phyloP scores from a whole-genome alignment of 345 rosid species.

The Lepidium africanum region DNA sequence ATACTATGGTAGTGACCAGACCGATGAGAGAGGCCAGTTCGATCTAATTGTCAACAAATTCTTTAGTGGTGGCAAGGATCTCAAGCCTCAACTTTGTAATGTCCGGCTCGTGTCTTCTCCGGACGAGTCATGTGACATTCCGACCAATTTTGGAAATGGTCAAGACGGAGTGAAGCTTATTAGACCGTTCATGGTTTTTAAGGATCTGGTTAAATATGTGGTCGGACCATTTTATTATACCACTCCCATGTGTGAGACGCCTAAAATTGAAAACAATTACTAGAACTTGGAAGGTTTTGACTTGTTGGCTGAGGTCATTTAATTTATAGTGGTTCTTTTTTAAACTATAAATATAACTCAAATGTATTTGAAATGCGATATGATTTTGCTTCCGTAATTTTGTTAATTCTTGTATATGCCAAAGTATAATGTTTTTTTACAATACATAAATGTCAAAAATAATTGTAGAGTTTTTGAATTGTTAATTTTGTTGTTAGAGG shows the following conservation, averaged over 20 bases:
- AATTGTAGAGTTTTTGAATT: not conserved
- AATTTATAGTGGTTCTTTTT: not conserved
- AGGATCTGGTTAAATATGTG: conserved; percentile 36
- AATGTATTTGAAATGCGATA: not conserved
- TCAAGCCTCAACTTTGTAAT: conserved; percentile 38
- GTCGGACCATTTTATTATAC: conserved; percentile 58
- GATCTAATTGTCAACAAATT: conserved; percentile 37
- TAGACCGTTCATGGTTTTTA: conserved; percentile 37
- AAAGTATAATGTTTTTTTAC: not conserved
- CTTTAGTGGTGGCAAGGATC: conserved; percentile 42
- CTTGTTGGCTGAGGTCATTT: not conserved
- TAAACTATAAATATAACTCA: not conserved
- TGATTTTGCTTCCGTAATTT: conserved; percentile 5
- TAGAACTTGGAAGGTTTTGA: conserved; percentile 12
- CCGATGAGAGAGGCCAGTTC: conserved; percentile 53
- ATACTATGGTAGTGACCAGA: conserved; percentile 53
- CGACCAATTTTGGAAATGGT: conserved; percentile 63
- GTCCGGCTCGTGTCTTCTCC: conserved; percentile 69
- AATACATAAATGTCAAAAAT: not conserved
- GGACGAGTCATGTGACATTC: conserved; percentile 44
- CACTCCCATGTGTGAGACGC: conserved; percentile 60
- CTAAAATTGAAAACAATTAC: conserved; percentile 23
- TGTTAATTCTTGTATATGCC: conserved; percentile 8
- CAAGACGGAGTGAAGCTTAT: conserved; percentile 46
- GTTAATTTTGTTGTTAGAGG: not conserved